Conservation (phyloP, 2,329 filamentous ascomycete genomes). For the Ophiostoma fasciatum region DNA sequence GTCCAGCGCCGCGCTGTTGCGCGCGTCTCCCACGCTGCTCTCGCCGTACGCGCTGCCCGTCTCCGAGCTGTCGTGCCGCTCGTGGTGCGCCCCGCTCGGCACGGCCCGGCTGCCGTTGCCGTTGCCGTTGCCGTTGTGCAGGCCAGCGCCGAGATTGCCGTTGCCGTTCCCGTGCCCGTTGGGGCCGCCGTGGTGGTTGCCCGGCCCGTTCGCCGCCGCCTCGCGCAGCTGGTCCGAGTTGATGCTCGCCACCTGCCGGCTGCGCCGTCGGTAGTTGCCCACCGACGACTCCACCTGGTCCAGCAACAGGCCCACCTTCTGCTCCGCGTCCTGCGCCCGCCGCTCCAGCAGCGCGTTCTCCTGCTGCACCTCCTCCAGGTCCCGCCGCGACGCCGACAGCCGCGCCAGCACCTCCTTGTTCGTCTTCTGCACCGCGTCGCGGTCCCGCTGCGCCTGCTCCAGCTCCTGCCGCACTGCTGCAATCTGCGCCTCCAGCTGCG, state of each 20-base stretch:
- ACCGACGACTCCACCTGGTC: slow-evolving; percentile 92
- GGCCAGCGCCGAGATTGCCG: too few relatives aligned
- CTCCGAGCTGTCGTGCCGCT: slow-evolving; percentile 41
- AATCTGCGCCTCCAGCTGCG: slow-evolving; percentile 58
- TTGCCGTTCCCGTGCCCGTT: slow-evolving; percentile 20
- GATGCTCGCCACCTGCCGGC: slow-evolving; percentile 40
- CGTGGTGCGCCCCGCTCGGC: slow-evolving; percentile 14
- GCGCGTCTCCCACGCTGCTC: slow-evolving; percentile 34
- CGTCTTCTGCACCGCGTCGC: slow-evolving; percentile 46
- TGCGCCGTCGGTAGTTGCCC: slow-evolving; percentile 79
- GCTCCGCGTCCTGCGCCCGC: slow-evolving; percentile 77
- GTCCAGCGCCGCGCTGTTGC: slow-evolving; percentile 61
- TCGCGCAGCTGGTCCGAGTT: slow-evolving; percentile 31
- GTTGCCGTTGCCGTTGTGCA: slow-evolving; percentile 13
- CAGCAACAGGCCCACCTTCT: slow-evolving; percentile 80
- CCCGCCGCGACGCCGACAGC: slow-evolving; percentile 44
- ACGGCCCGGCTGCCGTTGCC: slow-evolving; percentile 1
- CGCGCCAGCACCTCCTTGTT: slow-evolving; percentile 40
- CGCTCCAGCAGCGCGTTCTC: slow-evolving; percentile 73
- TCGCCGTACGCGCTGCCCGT: slow-evolving; percentile 47
- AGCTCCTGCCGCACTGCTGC: slow-evolving; percentile 55
- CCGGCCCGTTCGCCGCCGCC: slow-evolving; percentile 12
- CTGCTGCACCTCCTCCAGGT: slow-evolving; percentile 67
- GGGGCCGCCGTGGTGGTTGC: slow-evolving; percentile 1
- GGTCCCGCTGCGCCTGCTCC: slow-evolving; percentile 47